Conservation (phyloP, 176 grass and related monocot species). For the Carex cristatella region DNA sequence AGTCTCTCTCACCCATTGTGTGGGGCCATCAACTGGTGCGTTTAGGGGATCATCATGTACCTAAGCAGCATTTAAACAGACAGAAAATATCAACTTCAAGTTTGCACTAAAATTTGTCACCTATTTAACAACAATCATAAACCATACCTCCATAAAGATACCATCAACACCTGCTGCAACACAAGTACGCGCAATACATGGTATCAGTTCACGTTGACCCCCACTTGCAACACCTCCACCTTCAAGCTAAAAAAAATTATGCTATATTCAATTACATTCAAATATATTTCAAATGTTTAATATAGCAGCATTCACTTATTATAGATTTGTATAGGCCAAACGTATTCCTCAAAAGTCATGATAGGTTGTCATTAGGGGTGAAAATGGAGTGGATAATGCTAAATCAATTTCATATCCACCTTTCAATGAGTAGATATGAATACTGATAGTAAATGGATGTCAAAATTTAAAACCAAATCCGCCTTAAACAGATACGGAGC, state of each 20-base stretch:
- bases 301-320: not conserved
- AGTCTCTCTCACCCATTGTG: slow-evolving; percentile 71
- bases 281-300: not conserved
- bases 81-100: not conserved
- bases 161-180: slow-evolving; percentile 94
- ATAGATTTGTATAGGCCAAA: not conserved
- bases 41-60: slow-evolving; percentile 87
- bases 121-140: not conserved
- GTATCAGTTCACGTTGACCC: slow-evolving; percentile 83
- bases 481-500: too few relatives aligned
- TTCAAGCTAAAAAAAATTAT: slow-evolving; percentile 60
- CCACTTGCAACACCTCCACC: slow-evolving; percentile 93
- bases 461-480: too few relatives aligned
- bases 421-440: too few relatives aligned
- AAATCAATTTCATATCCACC: too few relatives aligned
- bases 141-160: slow-evolving; percentile 95
- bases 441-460: too few relatives aligned
- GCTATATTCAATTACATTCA: not conserved
- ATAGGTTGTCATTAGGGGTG: not conserved
- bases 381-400: too few relatives aligned
- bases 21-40: slow-evolving; percentile 90
- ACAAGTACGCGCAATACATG: slow-evolving; percentile 83
- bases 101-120: not conserved
- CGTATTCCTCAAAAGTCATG: not conserved
- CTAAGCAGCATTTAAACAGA: slow-evolving; percentile 24